Evolutionary conservation across 2,329 filamentous ascomycete species (phyloP).

Genomic region (Fusarium sterilihyphosum): DNA sequence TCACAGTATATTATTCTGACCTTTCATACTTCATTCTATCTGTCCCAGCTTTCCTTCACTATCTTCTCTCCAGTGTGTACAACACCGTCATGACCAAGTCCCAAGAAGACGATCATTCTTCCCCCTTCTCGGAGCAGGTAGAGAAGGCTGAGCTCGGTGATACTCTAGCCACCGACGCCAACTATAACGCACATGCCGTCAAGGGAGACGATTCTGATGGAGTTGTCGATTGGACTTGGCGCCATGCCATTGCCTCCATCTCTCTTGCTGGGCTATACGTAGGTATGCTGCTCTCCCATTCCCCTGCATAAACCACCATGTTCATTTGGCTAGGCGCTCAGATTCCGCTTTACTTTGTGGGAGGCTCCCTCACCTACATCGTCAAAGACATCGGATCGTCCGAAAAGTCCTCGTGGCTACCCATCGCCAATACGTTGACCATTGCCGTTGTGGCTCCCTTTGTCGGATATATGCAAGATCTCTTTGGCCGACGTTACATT

Average conservation of each 20-base stretch:
- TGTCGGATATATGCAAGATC: not conserved
- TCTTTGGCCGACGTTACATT: not conserved
- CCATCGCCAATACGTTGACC: not conserved
- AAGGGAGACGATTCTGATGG: not conserved
- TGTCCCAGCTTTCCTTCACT: rapidly evolving
- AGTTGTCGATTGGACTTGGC: not conserved
- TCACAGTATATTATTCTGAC: not conserved
- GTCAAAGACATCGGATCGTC: not conserved
- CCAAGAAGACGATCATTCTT: too few species aligned
- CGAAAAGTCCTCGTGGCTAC: not conserved
- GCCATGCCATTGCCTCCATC: not conserved
- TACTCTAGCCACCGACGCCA: not conserved
- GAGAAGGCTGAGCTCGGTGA: not conserved
- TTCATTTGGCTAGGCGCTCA: not conserved
- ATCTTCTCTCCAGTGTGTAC: rapidly evolving
- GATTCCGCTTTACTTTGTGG: not conserved
- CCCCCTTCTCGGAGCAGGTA: not conserved
- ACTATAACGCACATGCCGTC: not conserved
- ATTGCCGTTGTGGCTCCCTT: not conserved
- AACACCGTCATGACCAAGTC: not conserved
- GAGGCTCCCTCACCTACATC: not conserved
- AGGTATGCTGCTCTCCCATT: not conserved
- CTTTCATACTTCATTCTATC: rapidly evolving
- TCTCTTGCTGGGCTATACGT: not conserved
- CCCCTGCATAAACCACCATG: rapidly evolving